phyloP scores from a whole-genome alignment of 2,329 filamentous ascomycete genomes.

The Chrysosphaeria jannelii region DNA sequence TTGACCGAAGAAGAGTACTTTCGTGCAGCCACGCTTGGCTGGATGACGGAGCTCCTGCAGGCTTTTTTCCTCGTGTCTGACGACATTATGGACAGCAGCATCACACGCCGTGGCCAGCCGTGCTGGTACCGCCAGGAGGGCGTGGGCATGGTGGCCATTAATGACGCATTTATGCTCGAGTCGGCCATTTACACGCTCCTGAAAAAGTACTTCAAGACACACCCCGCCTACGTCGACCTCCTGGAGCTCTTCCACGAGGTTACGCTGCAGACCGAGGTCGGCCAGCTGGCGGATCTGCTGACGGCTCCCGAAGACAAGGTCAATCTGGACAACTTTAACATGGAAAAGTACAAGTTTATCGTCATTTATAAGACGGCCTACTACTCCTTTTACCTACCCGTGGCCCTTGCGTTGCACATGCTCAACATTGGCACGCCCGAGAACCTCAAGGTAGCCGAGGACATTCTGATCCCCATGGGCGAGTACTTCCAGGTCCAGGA shows the following conservation, averaged over 20 bases:
- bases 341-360: slow-evolving; percentile 92
- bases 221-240: slow-evolving; percentile 70
- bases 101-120: slow-evolving; percentile 75
- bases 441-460: slow-evolving; percentile 69
- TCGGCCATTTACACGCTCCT: slow-evolving; percentile 67
- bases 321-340: slow-evolving; percentile 79
- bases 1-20: slow-evolving; percentile 67
- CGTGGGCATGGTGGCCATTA: slow-evolving; percentile 91
- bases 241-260: slow-evolving; percentile 91
- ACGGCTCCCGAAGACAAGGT: slow-evolving; percentile 87
- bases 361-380: slow-evolving; percentile 99
- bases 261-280: slow-evolving; percentile 79
- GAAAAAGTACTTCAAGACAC: slow-evolving; percentile 73
- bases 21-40: slow-evolving; percentile 62
- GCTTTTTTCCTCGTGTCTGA: slow-evolving; percentile 97
- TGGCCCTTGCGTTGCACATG: slow-evolving; percentile 68
- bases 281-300: slow-evolving; percentile 79
- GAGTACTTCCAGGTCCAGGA: slow-evolving; percentile 99
- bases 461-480: slow-evolving; percentile 86
- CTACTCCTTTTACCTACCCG: slow-evolving; percentile 96
- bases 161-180: slow-evolving; percentile 93
- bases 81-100: slow-evolving; percentile 93
- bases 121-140: slow-evolving; percentile 87
- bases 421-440: slow-evolving; percentile 57
- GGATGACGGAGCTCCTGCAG: slow-evolving; percentile 94